Percentiles rank a stretch among this genome's conserved stretches.
Conservation (phyloP, 495 filamentous ascomycete genomes). For the Neurospora sp. region DNA sequence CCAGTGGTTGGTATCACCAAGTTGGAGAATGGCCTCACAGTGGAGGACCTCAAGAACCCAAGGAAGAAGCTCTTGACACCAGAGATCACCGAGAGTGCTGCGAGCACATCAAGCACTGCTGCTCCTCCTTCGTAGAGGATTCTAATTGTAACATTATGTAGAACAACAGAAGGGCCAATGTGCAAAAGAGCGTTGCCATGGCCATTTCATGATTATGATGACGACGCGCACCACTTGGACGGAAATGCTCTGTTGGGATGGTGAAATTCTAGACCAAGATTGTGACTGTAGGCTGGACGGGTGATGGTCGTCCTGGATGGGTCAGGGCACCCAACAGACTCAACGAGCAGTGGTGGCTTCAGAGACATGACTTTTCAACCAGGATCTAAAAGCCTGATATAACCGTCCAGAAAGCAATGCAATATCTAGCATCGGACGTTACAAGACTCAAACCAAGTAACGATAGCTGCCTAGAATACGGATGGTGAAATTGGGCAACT, state of each 20-base stretch:
- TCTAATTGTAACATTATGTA: conserved; percentile 9
- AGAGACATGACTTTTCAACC: background rate
- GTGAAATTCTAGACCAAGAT: background rate
- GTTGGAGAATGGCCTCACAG: conserved; percentile 65
- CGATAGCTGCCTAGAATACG: background rate
- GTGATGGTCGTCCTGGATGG: background rate
- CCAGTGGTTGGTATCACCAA: conserved; percentile 92
- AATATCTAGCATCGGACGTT: background rate
- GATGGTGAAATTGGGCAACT: background rate
- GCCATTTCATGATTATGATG: background rate
- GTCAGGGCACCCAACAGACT: background rate
- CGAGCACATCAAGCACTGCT: conserved; percentile 7
- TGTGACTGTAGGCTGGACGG: background rate
- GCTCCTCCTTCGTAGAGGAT: conserved; percentile 17
- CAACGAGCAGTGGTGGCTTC: background rate
- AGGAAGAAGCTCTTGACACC: conserved; percentile 39
- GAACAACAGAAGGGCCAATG: background rate
- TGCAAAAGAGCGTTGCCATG: background rate
- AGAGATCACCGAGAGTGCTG: background rate
- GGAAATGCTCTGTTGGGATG: background rate
- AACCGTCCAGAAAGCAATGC: background rate
- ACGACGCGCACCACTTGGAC: background rate
- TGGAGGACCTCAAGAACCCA: conserved; percentile 68
- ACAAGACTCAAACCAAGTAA: background rate
- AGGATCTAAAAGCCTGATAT: background rate